phyloP scores from a whole-genome alignment of 1,284 basidiomycete genomes.

The Porodaedalea pini region DNA sequence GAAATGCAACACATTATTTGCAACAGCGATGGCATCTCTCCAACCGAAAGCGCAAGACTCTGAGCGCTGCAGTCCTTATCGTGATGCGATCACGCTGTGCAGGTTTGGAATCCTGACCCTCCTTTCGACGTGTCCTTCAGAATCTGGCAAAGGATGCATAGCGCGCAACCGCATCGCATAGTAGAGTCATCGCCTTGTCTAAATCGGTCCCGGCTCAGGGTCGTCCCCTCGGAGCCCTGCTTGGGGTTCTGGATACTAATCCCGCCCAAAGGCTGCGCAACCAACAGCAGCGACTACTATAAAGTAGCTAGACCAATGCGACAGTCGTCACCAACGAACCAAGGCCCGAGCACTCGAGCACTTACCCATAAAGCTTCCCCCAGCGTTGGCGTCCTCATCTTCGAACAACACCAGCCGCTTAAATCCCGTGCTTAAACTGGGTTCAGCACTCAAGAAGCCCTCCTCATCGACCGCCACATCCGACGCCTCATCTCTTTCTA shows the following conservation, averaged over 20 bases:
- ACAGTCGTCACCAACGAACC: neutral
- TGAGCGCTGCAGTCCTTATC: neutral
- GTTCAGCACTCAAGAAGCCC: constrained; percentile 5
- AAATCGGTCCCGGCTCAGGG: constrained; percentile 3
- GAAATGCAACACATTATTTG: neutral
- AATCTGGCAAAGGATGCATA: neutral
- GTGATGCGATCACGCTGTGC: neutral
- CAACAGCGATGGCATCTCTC: constrained; percentile 4
- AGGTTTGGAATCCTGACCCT: neutral
- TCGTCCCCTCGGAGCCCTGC: neutral
- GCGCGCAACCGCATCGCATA: neutral
- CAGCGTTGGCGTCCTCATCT: neutral
- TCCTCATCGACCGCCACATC: neutral
- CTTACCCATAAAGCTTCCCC: neutral
- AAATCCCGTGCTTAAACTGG: neutral
- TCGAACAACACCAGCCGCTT: neutral
- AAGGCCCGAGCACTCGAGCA: constrained; percentile 4
- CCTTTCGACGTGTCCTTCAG: neutral
- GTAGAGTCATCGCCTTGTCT: constrained; percentile 2
- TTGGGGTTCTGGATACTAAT: constrained; percentile 2
- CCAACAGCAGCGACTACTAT: constrained; percentile 11
- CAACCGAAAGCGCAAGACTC: neutral
- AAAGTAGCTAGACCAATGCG: constrained; percentile 2
- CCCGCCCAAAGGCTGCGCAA: constrained; percentile 13
- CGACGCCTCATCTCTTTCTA: neutral